phyloP scores from a whole-genome alignment of 2,329 filamentous ascomycete genomes.

The Diaporthe capsici region DNA sequence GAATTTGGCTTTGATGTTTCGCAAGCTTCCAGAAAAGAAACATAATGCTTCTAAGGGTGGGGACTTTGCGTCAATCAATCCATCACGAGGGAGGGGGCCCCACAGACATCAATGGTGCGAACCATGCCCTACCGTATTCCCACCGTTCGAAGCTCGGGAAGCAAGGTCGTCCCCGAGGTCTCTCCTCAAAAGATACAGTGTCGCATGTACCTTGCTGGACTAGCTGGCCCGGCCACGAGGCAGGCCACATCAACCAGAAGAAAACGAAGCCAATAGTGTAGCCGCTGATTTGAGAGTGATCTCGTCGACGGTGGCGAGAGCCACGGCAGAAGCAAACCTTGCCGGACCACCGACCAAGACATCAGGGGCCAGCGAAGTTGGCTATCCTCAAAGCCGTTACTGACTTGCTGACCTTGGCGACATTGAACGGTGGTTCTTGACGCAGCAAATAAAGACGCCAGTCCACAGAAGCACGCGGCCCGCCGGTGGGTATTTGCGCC shows the following conservation, averaged over 20 bases:
- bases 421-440: conserved; percentile 6
- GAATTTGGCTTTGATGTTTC: conserved; percentile 37
- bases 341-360: not conserved
- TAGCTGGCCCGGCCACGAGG: conserved; percentile 1
- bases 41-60: conserved; percentile 38
- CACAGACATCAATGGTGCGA: conserved; percentile 19
- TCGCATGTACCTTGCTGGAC: not conserved
- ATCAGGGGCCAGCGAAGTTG: not conserved
- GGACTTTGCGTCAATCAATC: conserved; percentile 29
- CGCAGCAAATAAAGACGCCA: not conserved
- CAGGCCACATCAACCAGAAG: conserved; percentile 1
- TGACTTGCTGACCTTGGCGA: not conserved
- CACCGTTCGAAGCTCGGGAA: conserved; percentile 10
- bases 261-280: not conserved
- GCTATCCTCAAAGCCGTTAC: conserved; percentile 15
- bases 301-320: not conserved
- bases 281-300: not conserved
- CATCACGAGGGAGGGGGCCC: conserved; percentile 28
- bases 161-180: conserved; percentile 2
- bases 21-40: conserved; percentile 41
- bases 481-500: conserved; percentile 15
- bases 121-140: conserved; percentile 32
- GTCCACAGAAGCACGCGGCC: conserved; percentile 16
- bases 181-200: not conserved
- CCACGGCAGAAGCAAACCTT: conserved; percentile 26